Evolutionary conservation across 805 yeast species (phyloP), one percentile per base, ranked within the genome.

Genomic region (Starmera dryadoides): DNA sequence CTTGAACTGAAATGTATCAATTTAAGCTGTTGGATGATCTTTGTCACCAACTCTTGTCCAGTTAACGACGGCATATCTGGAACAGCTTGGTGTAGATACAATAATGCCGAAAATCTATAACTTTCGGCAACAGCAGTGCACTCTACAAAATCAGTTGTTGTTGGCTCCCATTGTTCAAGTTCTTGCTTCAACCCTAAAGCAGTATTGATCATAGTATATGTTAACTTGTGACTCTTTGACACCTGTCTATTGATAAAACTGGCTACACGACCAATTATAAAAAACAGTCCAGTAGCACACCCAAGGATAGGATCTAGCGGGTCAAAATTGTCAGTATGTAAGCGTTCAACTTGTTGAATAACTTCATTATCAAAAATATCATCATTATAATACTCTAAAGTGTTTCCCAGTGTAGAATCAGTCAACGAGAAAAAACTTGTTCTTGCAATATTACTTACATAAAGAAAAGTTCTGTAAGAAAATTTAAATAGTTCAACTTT

Each of bases 111-210:
- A 53, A 66, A 77, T 31, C 84, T 53, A 55, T 80, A 81, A 0
- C 86, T 80, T 50, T 80, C 86, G 2, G 86, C 86, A 1, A 86
- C 80, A 2, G 85, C 74, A 20, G 81, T 64, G 42, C 82, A 75
- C 9, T 81, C 71, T 4, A 79, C 60, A 23, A 76, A 51, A 46
- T 79, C 86, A 50, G 2, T 69, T 54, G 9, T 64, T 59, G 66
- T 62, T 3, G 86, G 81, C 46, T 64, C 64, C 87, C 87, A 81
- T 9, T 59, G 59, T 36, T 71, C 70, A 31, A 81, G 58, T 36
- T 75, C 75, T 33, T 63, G 64, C 47, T 73, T 73, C 37, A 81
- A 55, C 37, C 66, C 71, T 8, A 76, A 76, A 1, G 86, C 86
- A 14, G 58, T 53, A 0, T 81, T 69, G 6, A 81, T 71, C 4